These are phyloP conservation scores for Yamadazyma friedrichii DNA, from an alignment of 1,139 yeast species.

Conservation along the genomic window DNA sequence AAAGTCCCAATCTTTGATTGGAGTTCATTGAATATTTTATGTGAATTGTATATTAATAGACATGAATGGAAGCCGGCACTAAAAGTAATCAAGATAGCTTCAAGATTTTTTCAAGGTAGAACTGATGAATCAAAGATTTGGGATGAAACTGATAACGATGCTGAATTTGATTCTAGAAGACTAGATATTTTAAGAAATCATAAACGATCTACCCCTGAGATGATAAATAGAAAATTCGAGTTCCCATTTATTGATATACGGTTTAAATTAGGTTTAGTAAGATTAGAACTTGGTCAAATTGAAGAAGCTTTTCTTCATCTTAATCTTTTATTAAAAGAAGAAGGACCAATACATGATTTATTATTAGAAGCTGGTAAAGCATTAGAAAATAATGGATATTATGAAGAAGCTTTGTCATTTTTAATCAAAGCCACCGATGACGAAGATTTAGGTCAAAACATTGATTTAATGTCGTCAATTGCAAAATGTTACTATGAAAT, in stretches of 20 bases:
- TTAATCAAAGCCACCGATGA: conserved; percentile 50
- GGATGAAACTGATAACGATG: conserved; percentile 74
- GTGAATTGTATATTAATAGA: conserved; percentile 73
- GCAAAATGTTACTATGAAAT: conserved; percentile 79
- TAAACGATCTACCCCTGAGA: conserved; percentile 20
- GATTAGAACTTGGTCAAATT: conserved; percentile 62
- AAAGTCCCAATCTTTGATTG: conserved; percentile 63
- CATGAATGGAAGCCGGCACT: conserved; percentile 66
- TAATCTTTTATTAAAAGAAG: conserved; percentile 55
- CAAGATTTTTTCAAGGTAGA: conserved; percentile 83
- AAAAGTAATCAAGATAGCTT: conserved; percentile 61
- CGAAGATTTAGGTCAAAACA: conserved; percentile 41
- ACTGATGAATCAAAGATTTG: conserved; percentile 84
- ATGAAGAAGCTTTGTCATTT: conserved; percentile 69
- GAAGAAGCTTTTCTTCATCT: conserved; percentile 71
- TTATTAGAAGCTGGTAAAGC: conserved; percentile 75
- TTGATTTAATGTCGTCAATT: conserved; percentile 53
- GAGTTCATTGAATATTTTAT: conserved; percentile 82
- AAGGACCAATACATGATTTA: conserved; percentile 64
- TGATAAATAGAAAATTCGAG: conserved; percentile 28
- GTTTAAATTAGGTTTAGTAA: conserved; percentile 69
- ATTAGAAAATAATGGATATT: conserved; percentile 65
- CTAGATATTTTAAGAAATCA: conserved; percentile 27
- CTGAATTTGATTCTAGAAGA: conserved; percentile 75
- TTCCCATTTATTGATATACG: conserved; percentile 81